phyloP scores from a whole-genome alignment of 192 early-diverging fungal species.

The Coemansia umbellata region DNA sequence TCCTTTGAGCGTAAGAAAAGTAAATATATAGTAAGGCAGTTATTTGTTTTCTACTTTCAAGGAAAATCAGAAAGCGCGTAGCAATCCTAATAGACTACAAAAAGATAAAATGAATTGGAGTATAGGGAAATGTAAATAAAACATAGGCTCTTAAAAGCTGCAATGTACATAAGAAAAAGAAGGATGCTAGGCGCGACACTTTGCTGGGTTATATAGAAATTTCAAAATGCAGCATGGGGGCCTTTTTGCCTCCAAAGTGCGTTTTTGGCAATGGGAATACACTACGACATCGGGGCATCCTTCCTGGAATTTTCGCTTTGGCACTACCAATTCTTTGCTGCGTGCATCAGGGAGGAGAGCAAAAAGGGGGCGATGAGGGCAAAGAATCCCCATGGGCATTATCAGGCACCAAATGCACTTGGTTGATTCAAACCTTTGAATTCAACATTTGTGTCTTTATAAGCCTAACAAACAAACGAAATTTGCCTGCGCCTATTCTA shows the following conservation, averaged over 20 bases:
- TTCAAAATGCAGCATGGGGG: not conserved
- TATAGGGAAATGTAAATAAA: too few species aligned
- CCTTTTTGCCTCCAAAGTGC: too few species aligned
- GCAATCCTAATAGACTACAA: too few species aligned
- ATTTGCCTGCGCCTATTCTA: not conserved
- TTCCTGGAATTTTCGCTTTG: not conserved
- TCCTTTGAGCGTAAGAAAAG: too few species aligned
- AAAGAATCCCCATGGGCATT: slow-evolving; percentile 4
- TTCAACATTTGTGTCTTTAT: not conserved
- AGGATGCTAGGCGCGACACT: not conserved
- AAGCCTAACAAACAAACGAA: slow-evolving; percentile 3
- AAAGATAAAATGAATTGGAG: too few species aligned
- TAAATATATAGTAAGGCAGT: too few species aligned
- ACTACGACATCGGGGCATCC: not conserved
- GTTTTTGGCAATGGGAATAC: not conserved
- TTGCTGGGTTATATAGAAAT: slow-evolving; percentile 1
- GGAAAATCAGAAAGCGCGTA: too few species aligned
- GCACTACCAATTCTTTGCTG: not conserved
- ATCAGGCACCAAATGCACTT: not conserved
- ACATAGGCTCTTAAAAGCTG: too few species aligned
- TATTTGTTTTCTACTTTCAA: too few species aligned
- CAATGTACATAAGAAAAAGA: not conserved
- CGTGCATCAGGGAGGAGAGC: not conserved
- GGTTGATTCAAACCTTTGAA: not conserved
- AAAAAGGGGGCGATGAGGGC: not conserved